Base-by-base conservation (phyloP, 768 basidiomycete species). In the Phylloporus sp. region DNA sequence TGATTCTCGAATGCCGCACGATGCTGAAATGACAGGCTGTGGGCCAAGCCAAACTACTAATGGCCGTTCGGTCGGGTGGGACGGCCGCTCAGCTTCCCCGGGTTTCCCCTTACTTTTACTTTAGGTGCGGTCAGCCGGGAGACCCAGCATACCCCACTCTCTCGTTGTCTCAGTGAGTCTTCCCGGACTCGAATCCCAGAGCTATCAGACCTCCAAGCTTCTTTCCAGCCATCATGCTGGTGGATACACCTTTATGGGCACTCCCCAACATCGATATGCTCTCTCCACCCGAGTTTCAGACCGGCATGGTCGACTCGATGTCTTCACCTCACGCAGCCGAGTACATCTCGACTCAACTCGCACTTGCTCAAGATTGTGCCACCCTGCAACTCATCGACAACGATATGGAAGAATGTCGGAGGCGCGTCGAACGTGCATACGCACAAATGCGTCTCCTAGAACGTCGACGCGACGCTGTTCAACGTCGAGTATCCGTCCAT, bases 221-320 rank as follows among this genome's bases (percentile, higher is more conserved):
- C 35, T 42, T 34, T 44, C 48, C 5, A 51, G 58, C 17, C 17
- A 8, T 37, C 32, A 48, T 53, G 44, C 24, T 41, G 36, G 33
- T 22, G 21, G 28, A 41, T 35, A 22, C 37, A n/a, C 36, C 23
- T 11, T 18, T 13, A 14, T 20, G 17, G 20, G 24, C n/a, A n/a
- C 26, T 47, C 4, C 20, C 49, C 35, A 29, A n/a, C 37, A 29
- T 27, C 17, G 17, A 48, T n/a, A 13, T 29, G 5, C 28, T 14
- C 22, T 14, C 21, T 3, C 26, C 17, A 4, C 32, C 43, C 28
- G 52, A 48, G 22, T 33, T 28, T 34, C 50, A 53, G 40, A 33
- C 42, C 9, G 28, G 43, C 31, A 21, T 55, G 37, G 60, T 62
- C 33, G 53, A 62, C 39, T 62, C 60, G 5, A 49, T 61, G 49